A percentile compares a stretch with the other conserved stretches of the same genome.
Evolutionary conservation across 139 green algal genomes (phyloP).

Genomic region (Chlorella vulgaris): DNA sequence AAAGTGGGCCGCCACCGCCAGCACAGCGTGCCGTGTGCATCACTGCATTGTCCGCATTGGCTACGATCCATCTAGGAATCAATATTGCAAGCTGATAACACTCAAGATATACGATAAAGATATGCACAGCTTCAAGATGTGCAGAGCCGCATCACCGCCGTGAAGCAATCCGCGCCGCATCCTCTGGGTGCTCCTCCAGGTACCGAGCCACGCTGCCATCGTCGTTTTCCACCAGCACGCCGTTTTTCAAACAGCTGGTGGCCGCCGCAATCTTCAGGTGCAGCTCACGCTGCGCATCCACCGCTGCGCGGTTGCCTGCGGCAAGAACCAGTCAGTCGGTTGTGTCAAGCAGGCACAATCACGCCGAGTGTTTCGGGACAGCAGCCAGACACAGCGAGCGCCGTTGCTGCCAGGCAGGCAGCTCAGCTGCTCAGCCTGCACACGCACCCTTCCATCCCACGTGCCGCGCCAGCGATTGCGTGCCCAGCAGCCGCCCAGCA

Average conservation of each 20-base stretch:
- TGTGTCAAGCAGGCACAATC: no score
- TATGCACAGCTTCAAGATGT: no score
- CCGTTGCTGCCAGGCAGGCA: not conserved
- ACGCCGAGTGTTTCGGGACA: no score
- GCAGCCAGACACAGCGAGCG: no score
- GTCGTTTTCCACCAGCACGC: conserved; percentile 78
- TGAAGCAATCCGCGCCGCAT: conserved; percentile 5
- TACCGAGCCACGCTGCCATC: conserved; percentile 22
- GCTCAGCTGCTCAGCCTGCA: not conserved
- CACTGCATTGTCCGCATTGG: no score
- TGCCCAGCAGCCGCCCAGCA: conserved; percentile 70
- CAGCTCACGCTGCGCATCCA: conserved; percentile 63
- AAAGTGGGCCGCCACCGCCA: no score
- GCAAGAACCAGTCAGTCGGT: not conserved
- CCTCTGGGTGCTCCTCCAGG: not conserved
- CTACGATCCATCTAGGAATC: no score
- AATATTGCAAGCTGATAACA: no score
- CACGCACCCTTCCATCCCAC: conserved; percentile 64
- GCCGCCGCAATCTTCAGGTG: conserved; percentile 70
- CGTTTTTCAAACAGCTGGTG: conserved; percentile 81
- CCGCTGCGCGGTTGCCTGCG: conserved; percentile 47
- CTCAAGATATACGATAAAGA: no score
- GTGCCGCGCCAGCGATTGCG: conserved; percentile 72
- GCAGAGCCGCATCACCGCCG: not conserved
- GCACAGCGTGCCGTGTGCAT: no score